These are phyloP conservation scores for Colletotrichum sp. DNA, from an alignment of 2,329 filamentous ascomycete genomes.

Conservation along the genomic window DNA sequence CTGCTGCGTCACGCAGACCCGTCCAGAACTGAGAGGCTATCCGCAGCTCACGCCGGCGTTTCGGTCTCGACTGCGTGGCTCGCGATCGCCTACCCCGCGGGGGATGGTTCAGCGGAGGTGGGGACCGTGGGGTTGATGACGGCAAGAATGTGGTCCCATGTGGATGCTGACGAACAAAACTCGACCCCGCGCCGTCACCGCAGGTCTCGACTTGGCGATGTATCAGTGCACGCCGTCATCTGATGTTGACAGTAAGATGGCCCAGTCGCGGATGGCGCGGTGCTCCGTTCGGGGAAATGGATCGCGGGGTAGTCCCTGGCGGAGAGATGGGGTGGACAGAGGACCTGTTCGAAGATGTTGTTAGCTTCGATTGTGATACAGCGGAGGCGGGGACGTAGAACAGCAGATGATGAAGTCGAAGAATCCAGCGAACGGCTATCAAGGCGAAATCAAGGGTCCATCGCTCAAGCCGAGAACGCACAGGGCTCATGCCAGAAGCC, in stretches of 20 bases:
- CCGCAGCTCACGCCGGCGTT: background rate
- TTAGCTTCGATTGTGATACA: background rate
- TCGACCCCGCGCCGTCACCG: background rate
- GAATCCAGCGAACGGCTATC: background rate
- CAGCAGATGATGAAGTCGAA: background rate
- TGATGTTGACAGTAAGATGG: background rate
- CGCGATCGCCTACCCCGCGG: background rate
- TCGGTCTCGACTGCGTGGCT: background rate
- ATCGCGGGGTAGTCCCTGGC: background rate
- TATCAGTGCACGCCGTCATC: background rate
- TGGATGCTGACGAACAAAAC: background rate
- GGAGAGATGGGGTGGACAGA: background rate
- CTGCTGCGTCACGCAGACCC: background rate
- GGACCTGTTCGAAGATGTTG: background rate
- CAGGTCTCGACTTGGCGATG: background rate
- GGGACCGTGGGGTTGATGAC: background rate
- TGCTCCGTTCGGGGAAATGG: background rate
- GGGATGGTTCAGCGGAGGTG: background rate
- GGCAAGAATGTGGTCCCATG: background rate
- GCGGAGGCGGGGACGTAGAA: background rate
- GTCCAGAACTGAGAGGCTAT: accelerated
- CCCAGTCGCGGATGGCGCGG: background rate
- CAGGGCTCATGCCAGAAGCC: background rate
- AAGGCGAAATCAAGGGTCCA: background rate
- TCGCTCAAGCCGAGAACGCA: accelerated